These are phyloP conservation scores for Citropsis articulata DNA, from an alignment of 345 rosid genomes.

Conservation along the genomic window DNA sequence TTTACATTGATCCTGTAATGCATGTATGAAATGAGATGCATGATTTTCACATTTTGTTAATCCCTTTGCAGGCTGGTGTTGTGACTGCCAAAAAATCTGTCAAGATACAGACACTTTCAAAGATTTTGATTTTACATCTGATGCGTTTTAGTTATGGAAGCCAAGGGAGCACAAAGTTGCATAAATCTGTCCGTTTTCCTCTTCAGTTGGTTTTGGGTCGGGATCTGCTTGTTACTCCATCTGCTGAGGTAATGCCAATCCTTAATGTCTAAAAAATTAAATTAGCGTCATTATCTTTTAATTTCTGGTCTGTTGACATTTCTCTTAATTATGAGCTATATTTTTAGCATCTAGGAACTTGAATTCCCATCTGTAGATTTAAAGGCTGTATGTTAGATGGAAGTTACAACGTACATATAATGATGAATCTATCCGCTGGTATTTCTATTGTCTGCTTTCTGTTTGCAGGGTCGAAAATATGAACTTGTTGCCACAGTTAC, in stretches of 20 bases:
- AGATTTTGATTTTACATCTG: conserved; percentile 87
- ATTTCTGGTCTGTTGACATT: neutral
- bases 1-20: neutral
- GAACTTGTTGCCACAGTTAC: conserved; percentile 91
- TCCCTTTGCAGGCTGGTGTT: conserved; percentile 54
- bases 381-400: neutral
- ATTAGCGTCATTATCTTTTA: neutral
- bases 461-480: conserved; percentile 66
- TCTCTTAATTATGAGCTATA: neutral
- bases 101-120: conserved; percentile 77
- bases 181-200: conserved; percentile 79
- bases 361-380: neutral
- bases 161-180: conserved; percentile 90
- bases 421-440: neutral
- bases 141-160: conserved; percentile 93
- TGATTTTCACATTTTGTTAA: conserved; percentile 6
- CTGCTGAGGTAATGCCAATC: conserved; percentile 50
- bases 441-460: neutral
- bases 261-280: neutral
- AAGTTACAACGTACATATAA: neutral
- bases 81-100: conserved; percentile 84
- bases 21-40: neutral
- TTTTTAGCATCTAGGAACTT: neutral
- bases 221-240: conserved; percentile 61
- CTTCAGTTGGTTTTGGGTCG: conserved; percentile 68